Evolutionary conservation across 176 grass and related monocot genomes (phyloP).

Genomic region (Carex littledalei): DNA sequence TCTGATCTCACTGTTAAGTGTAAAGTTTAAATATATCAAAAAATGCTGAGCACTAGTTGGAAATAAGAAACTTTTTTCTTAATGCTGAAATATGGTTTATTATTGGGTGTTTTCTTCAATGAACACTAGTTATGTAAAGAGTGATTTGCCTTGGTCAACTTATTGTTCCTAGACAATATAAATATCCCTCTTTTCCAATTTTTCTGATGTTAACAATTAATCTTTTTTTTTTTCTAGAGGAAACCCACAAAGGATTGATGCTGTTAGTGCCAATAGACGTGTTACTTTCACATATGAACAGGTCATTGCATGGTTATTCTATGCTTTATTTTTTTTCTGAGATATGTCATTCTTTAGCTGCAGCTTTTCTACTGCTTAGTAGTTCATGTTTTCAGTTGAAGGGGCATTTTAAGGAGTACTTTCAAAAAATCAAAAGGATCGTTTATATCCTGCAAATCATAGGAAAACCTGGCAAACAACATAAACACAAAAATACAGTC

Average conservation of each 20-base stretch:
- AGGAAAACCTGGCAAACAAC: background rate
- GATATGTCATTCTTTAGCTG: background rate
- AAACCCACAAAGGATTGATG: slow-evolving; percentile 94
- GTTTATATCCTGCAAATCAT: background rate
- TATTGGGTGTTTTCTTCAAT: background rate
- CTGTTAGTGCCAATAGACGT: slow-evolving; percentile 74
- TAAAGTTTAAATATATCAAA: too few species aligned
- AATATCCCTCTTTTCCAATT: background rate
- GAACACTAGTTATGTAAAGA: background rate
- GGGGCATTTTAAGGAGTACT: background rate
- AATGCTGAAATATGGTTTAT: background rate
- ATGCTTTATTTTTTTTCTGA: background rate
- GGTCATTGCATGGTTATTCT: slow-evolving; percentile 34
- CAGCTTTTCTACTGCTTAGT: background rate
- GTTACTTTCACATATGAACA: slow-evolving; percentile 93
- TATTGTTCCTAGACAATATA: background rate
- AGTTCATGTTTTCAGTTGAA: background rate
- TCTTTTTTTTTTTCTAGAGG: slow-evolving; percentile 47
- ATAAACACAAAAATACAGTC: background rate
- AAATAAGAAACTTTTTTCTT: background rate
- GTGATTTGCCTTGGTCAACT: background rate
- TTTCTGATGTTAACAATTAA: background rate
- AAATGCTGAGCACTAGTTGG: background rate
- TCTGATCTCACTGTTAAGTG: too few species aligned
- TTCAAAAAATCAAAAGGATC: background rate